Evolutionary conservation across 495 filamentous ascomycete genomes (phyloP).

Genomic region (Tuber calosporum): DNA sequence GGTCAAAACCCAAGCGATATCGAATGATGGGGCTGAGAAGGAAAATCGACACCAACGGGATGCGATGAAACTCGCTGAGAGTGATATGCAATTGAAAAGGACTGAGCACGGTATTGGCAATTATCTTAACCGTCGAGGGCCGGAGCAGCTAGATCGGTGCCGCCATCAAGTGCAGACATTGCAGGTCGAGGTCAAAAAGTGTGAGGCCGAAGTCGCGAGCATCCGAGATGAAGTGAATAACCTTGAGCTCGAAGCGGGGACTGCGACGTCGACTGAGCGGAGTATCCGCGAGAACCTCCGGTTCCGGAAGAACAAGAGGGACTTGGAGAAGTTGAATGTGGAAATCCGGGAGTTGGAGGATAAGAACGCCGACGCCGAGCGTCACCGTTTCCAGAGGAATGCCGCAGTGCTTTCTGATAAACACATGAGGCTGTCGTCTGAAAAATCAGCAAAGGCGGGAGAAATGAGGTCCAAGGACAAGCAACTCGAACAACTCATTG

Average conservation of each 20-base stretch:
- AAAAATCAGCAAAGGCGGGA: slow-evolving; percentile 58
- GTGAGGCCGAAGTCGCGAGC: slow-evolving; percentile 58
- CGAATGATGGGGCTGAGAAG: slow-evolving; percentile 59
- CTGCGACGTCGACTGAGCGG: slow-evolving; percentile 68
- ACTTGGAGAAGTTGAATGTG: slow-evolving; percentile 56
- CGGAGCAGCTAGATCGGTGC: slow-evolving; percentile 60
- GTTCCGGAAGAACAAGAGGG: slow-evolving; percentile 65
- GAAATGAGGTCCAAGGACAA: slow-evolving; percentile 74
- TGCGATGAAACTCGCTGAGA: slow-evolving; percentile 62
- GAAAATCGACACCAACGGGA: slow-evolving; percentile 68
- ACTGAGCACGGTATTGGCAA: slow-evolving; percentile 69
- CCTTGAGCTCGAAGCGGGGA: slow-evolving; percentile 66
- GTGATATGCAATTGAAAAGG: slow-evolving; percentile 65
- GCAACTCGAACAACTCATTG: slow-evolving; percentile 58
- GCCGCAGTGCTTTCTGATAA: slow-evolving; percentile 55
- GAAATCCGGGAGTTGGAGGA: slow-evolving; percentile 72
- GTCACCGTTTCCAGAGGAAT: slow-evolving; percentile 63
- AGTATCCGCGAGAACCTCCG: slow-evolving; percentile 79
- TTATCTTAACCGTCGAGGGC: slow-evolving; percentile 71
- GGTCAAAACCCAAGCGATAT: slow-evolving; percentile 65
- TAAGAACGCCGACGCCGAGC: slow-evolving; percentile 75
- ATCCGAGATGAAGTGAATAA: slow-evolving; percentile 70
- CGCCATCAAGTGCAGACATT: slow-evolving; percentile 55
- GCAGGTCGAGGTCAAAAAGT: slow-evolving; percentile 54
- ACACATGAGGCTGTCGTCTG: slow-evolving; percentile 53